Evolutionary conservation across 148 eudicot species (phyloP).

Genomic region (Vaccinium darrowii): DNA sequence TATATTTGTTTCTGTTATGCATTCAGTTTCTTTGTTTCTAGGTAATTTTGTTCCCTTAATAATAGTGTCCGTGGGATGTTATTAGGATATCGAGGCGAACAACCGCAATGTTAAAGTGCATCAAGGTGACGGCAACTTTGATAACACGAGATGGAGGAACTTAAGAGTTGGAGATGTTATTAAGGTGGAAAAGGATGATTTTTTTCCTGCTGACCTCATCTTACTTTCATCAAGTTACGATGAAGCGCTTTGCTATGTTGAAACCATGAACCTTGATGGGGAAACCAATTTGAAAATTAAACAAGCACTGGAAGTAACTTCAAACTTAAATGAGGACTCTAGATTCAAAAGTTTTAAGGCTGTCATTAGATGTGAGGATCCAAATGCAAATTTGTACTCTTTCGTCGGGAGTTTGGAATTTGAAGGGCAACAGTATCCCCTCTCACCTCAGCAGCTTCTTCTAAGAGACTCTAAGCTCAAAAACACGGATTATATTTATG

Average conservation of each 20-base stretch:
- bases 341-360: constrained; percentile 46
- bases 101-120: constrained; percentile 44
- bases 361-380: constrained; percentile 62
- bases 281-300: constrained; percentile 69
- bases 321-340: constrained; percentile 43
- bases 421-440: constrained; percentile 37
- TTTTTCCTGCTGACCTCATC: constrained; percentile 65
- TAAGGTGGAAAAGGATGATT: constrained; percentile 65
- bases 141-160: constrained; percentile 40
- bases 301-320: constrained; percentile 49
- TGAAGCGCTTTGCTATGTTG: constrained; percentile 70
- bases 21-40: not conserved
- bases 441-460: constrained; percentile 57
- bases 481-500: constrained; percentile 63
- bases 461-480: constrained; percentile 63
- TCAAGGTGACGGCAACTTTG: constrained; percentile 42
- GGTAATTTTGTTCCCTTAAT: not conserved
- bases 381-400: constrained; percentile 62
- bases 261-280: constrained; percentile 69
- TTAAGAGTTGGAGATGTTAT: constrained; percentile 66
- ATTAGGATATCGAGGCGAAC: constrained; percentile 60
- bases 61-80: constrained; percentile 12
- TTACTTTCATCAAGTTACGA: constrained; percentile 66
- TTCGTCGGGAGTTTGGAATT: constrained; percentile 56
- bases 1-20: not conserved